Percentiles rank a stretch among this genome's conserved stretches.
These are phyloP conservation scores for Helotiales sp. DNA, from an alignment of 2,329 filamentous ascomycete genomes.

Conservation along the genomic window DNA sequence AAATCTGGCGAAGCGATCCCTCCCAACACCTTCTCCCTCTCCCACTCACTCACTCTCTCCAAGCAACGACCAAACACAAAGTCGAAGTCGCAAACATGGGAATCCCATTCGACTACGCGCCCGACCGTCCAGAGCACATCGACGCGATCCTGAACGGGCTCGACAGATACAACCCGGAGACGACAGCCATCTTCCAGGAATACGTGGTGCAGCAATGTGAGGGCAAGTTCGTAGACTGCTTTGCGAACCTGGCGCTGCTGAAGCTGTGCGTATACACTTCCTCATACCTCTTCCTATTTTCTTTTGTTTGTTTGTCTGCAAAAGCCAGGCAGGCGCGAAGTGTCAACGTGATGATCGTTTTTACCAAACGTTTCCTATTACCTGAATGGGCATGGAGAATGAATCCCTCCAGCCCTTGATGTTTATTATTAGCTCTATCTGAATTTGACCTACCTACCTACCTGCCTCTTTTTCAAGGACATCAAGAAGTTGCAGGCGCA, in stretches of 20 bases:
- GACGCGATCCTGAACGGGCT: conserved; percentile 94
- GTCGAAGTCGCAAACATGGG: conserved; percentile 38
- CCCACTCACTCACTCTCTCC: neutral
- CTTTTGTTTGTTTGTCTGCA: conserved; percentile 22
- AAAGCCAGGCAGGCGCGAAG: neutral
- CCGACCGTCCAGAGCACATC: conserved; percentile 90
- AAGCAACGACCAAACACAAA: neutral
- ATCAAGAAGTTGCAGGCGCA: neutral
- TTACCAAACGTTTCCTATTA: conserved; percentile 96
- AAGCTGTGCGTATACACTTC: conserved; percentile 80
- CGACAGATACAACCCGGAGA: conserved; percentile 98
- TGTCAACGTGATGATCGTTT: conserved; percentile 71
- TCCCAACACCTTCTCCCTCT: neutral
- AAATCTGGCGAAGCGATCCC: conserved; percentile 2
- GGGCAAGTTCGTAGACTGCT: conserved; percentile 90
- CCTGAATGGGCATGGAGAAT: conserved; percentile 69
- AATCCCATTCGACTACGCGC: conserved; percentile 78
- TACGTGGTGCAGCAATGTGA: conserved; percentile 97
- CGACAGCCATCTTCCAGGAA: conserved; percentile 88
- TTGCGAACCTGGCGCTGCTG: conserved; percentile 92
- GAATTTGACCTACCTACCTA: conserved; percentile 52
- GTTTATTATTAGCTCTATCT: conserved; percentile 78
- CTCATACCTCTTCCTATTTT: conserved; percentile 12
- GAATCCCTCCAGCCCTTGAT: conserved; percentile 68
- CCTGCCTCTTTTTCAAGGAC: neutral